These are phyloP conservation scores for Chlorella sp. DNA, from an alignment of 139 green algal species.

Conservation along the genomic window DNA sequence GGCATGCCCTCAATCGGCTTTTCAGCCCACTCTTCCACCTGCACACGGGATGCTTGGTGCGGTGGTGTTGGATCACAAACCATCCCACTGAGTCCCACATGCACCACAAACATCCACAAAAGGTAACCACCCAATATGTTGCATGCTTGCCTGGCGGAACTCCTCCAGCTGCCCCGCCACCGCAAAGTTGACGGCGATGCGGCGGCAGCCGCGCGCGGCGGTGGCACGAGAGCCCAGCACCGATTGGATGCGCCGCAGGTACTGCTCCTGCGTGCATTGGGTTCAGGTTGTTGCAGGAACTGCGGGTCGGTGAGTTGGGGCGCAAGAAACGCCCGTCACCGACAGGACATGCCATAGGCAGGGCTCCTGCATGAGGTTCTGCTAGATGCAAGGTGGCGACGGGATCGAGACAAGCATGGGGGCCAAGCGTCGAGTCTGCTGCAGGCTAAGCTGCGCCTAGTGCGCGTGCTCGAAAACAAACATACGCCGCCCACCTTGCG, in stretches of 20 bases:
- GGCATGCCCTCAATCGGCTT: constrained; percentile 42
- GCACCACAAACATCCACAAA: no score
- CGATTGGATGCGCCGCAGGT: constrained; percentile 19
- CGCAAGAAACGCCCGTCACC: neutral
- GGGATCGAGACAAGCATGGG: no score
- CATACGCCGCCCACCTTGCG: constrained; percentile 39
- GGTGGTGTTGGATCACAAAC: neutral
- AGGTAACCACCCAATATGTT: no score
- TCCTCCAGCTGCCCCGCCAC: constrained; percentile 36
- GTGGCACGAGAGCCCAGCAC: constrained; percentile 34
- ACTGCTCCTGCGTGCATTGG: neutral
- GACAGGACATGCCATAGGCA: neutral
- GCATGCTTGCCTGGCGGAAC: constrained; percentile 20
- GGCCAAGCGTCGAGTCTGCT: no score
- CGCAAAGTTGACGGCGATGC: constrained; percentile 39
- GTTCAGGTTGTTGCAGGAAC: neutral
- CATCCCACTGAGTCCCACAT: neutral
- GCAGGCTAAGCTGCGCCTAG: no score
- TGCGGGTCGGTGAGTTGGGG: neutral
- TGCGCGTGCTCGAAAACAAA: no score
- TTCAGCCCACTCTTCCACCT: constrained; percentile 39
- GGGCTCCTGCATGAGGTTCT: neutral
- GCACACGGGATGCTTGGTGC: neutral
- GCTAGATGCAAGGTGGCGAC: neutral
- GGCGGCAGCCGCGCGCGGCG: constrained; percentile 13